These are phyloP conservation scores for Abelmoschus esculentus DNA, from an alignment of 345 rosid species.

Conservation along the genomic window DNA sequence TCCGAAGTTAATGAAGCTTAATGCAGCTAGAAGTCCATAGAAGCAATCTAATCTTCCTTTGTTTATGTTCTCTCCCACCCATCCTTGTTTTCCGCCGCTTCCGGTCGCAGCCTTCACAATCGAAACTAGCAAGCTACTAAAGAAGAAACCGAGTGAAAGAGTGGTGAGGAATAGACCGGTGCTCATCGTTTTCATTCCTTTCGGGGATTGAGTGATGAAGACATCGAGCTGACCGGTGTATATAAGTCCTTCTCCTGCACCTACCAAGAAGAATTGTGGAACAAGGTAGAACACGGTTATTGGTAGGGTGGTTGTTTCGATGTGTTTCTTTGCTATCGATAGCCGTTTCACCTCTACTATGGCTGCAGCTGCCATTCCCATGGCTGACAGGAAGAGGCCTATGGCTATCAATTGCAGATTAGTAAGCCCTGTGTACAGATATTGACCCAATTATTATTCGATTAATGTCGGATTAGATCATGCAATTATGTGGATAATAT, in stretches of 20 bases:
- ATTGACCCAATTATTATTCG: not conserved
- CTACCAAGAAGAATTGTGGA: constrained; percentile 56
- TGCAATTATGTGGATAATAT: not conserved
- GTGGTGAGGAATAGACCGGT: constrained; percentile 68
- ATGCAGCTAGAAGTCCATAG: constrained; percentile 40
- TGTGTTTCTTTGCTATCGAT: constrained; percentile 24
- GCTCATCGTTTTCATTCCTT: constrained; percentile 72
- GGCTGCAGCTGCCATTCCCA: constrained; percentile 53
- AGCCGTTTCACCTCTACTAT: constrained; percentile 38
- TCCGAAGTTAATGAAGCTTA: constrained; percentile 41
- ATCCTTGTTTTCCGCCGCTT: constrained; percentile 30
- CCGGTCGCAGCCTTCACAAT: constrained; percentile 37
- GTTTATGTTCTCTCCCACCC: constrained; percentile 52
- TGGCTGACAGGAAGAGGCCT: constrained; percentile 38
- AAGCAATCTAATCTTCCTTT: constrained; percentile 55
- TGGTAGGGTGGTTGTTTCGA: constrained; percentile 22
- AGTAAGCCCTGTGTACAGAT: constrained; percentile 37
- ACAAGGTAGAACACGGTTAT: constrained; percentile 42
- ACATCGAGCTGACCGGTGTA: constrained; percentile 65
- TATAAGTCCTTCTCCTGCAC: constrained; percentile 55
- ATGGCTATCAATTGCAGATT: constrained; percentile 45
- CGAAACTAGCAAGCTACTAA: constrained; percentile 52
- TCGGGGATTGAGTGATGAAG: constrained; percentile 60
- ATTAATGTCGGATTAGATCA: not conserved
- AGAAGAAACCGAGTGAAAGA: constrained; percentile 51